Evolutionary conservation across 352 stramenopile genomes (phyloP).

Genomic region (Pythium pectinolyticum): DNA sequence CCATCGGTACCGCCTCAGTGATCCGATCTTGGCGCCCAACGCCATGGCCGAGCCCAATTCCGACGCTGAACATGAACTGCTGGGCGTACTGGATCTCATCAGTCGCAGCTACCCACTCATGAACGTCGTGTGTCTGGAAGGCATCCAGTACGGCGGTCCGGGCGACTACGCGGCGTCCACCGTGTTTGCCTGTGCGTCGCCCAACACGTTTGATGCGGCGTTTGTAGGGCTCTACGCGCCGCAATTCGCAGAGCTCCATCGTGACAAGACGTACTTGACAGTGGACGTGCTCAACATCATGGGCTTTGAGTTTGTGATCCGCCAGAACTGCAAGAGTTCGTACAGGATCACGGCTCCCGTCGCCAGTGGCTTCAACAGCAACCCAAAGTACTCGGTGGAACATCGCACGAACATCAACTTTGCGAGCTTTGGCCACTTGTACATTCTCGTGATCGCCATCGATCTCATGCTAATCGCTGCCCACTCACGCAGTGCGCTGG

Average conservation of each 20-base stretch:
- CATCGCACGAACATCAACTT: constrained; percentile 49
- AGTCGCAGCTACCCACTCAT: constrained; percentile 42
- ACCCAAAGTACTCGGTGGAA: constrained; percentile 21
- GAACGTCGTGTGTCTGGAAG: constrained; percentile 43
- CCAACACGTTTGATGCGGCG: constrained; percentile 40
- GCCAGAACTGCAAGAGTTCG: constrained; percentile 40
- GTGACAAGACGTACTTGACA: constrained; percentile 40
- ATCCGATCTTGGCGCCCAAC: constrained; percentile 25
- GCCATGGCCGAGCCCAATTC: constrained; percentile 42
- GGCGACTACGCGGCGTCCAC: constrained; percentile 24
- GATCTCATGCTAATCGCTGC: constrained; percentile 40
- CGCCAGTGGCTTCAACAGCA: constrained; percentile 8
- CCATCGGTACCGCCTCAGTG: constrained; percentile 38
- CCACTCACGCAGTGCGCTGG: constrained; percentile 33
- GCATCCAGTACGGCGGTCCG: constrained; percentile 33
- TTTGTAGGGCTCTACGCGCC: constrained; percentile 43
- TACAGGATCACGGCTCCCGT: constrained; percentile 27
- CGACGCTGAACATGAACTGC: constrained; percentile 49
- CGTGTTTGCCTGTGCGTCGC: constrained; percentile 46
- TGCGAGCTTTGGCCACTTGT: constrained; percentile 52
- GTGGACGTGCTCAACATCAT: constrained; percentile 52
- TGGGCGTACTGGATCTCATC: constrained; percentile 48
- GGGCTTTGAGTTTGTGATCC: constrained; percentile 49
- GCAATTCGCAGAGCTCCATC: constrained; percentile 36
- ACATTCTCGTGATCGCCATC: constrained; percentile 39